Evolutionary conservation across 805 yeast genomes (phyloP), one percentile per base, ranked within the genome.

Genomic region (Zygoascus tannicola): DNA sequence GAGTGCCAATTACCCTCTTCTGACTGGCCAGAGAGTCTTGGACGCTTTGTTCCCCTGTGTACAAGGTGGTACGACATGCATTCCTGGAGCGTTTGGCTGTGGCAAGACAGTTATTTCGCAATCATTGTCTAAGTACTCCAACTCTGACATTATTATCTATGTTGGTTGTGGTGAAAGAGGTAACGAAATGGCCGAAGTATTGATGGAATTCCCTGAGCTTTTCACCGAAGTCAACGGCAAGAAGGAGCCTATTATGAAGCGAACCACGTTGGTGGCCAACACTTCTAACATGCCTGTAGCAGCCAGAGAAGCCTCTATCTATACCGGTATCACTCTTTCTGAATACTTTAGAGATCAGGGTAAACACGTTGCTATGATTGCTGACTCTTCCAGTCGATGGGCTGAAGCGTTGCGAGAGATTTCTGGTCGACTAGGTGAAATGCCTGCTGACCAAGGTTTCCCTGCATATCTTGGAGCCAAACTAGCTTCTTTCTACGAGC

Each of bases 391-490:
- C 28, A 88, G 97, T 26, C 88, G 99, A 76, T 92, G 99, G 99
- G 99, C 99, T 37, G 99, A 92, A 74, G 99, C 99, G 50, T 76
- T 92, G 65, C 88, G 99, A 81, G 99, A 92, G 77, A 83, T 92
- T 66, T 88, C 97, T 43, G 99, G 99, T 78, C 94, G 99, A 78
- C 75, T 92, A 66, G 99, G 98, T 71, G 99, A 92, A 75, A 92
- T 92, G 99, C 99, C 99, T 64, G 99, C 99, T 50, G 99, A 92
- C 71, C 98, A 94, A 75, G 99, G 99, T 75, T 92, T 88, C 92
- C 99, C 99, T 50, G 99, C 99, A 42, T 92, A 92, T 66, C 75
- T 92, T 66, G 98, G 98, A 73, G 96, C 99, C 43, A 92, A 92
- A 66, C 77, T 92, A 59, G 97, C 99, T 46, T 90, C 97, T 45